Percentiles rank a stretch among this genome's conserved stretches.
Evolutionary conservation across 2,329 filamentous ascomycete genomes (phyloP).

Genomic region (Aspergillus sergii): DNA sequence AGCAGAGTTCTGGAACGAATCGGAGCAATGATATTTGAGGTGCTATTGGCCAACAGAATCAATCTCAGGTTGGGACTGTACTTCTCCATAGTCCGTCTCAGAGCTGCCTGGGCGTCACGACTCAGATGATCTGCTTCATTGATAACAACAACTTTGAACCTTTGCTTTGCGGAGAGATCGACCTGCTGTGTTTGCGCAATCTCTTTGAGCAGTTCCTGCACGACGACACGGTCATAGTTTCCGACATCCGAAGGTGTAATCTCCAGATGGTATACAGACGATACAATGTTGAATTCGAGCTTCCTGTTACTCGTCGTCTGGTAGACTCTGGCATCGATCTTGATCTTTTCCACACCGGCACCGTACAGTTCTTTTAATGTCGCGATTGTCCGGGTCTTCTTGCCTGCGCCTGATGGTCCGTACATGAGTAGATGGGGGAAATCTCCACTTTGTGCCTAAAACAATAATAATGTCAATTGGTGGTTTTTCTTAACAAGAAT

Average conservation of each 20-base stretch:
- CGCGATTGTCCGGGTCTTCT: slow-evolving; percentile 95
- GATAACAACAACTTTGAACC: slow-evolving; percentile 98
- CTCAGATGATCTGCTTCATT: slow-evolving; percentile 96
- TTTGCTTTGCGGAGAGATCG: slow-evolving; percentile 85
- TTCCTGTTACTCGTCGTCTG: slow-evolving; percentile 95
- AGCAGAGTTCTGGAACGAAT: slow-evolving; percentile 90
- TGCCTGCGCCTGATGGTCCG: slow-evolving; percentile 92
- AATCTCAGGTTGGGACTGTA: slow-evolving; percentile 93
- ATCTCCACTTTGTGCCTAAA: slow-evolving; percentile 89
- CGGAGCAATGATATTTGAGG: slow-evolving; percentile 98
- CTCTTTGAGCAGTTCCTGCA: slow-evolving; percentile 95
- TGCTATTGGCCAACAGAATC: slow-evolving; percentile 92
- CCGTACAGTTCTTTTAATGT: slow-evolving; percentile 95
- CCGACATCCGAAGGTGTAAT: slow-evolving; percentile 97
- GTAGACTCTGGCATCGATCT: slow-evolving; percentile 96
- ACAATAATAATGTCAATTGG: neutral
- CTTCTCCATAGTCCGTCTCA: slow-evolving; percentile 98
- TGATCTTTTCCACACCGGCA: slow-evolving; percentile 98
- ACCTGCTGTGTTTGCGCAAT: slow-evolving; percentile 99
- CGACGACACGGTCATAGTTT: slow-evolving; percentile 91
- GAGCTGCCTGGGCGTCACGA: slow-evolving; percentile 89
- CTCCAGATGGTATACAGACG: slow-evolving; percentile 95
- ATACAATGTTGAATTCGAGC: slow-evolving; percentile 98
- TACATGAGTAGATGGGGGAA: slow-evolving; percentile 98
- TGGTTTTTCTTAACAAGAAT: neutral